phyloP scores from a whole-genome alignment of 805 yeast genomes.

The Monosporozyma aerobia region DNA sequence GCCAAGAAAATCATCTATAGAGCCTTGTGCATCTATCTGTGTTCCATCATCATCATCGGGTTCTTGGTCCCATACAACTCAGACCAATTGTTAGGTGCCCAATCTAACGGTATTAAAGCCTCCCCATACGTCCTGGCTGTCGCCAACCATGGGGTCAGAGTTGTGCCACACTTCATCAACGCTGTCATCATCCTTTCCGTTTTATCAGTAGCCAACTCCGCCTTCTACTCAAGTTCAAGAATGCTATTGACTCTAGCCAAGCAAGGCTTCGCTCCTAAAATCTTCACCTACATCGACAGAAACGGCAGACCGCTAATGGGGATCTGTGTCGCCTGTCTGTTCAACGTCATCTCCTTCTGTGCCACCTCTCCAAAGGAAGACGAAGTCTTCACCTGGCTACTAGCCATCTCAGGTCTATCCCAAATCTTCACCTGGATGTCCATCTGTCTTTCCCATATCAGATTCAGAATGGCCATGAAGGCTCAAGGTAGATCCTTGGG shows the following conservation, averaged over 20 bases:
- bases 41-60: constrained; percentile 40
- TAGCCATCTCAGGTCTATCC: constrained; percentile 53
- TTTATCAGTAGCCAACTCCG: constrained; percentile 67
- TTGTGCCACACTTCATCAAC: constrained; percentile 63
- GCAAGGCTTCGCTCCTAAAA: constrained; percentile 58
- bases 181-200: constrained; percentile 66
- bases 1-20: constrained; percentile 50
- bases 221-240: constrained; percentile 64
- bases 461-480: constrained; percentile 50
- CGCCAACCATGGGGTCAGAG: constrained; percentile 48
- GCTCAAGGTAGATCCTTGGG: constrained; percentile 43
- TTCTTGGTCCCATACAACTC: constrained; percentile 45
- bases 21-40: constrained; percentile 40
- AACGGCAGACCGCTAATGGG: constrained; percentile 56
- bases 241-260: constrained; percentile 62
- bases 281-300: constrained; percentile 46
- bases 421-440: constrained; percentile 55
- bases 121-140: constrained; percentile 68
- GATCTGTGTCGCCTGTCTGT: constrained; percentile 39
- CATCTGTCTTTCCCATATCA: constrained; percentile 46
- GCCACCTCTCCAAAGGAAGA: constrained; percentile 54
- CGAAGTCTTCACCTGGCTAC: constrained; percentile 54
- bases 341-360: constrained; percentile 57
- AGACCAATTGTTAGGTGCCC: constrained; percentile 35
- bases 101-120: constrained; percentile 39